Evolutionary conservation across 2,329 filamentous ascomycete species (phyloP), one percentile per base, ranked within the genome.

Genomic region (Raffaelea ambrosiae): DNA sequence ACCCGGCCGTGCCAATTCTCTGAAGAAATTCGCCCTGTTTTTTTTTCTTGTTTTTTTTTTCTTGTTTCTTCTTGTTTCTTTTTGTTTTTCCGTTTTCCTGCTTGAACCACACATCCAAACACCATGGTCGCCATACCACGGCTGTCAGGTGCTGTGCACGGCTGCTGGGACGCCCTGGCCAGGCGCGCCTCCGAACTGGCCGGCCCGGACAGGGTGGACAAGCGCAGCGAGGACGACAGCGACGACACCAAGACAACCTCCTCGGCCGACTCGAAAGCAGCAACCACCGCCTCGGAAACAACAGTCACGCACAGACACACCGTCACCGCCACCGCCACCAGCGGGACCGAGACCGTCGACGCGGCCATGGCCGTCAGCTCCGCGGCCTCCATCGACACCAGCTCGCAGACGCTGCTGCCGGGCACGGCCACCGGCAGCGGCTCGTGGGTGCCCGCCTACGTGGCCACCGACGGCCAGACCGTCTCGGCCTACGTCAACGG

Each of bases 51-150:
- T 23, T 9, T 10, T 18, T 5, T 19, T 31, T 18, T 10, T 19
- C 14, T 5, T 8, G 4, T 43, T 43, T 13, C 13, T 43, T 2
- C 18, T 18, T 33, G 18, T 3, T n/a, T 13, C 35, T 36, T 21
- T 43, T 18, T 33, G 9, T 26, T 11, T 43, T 43, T 33, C 5
- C 35, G 5, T 26, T 13, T 9, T 20, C 26, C 5, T 19, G 14
- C 23, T 18, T 4, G 4, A 4, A 5, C 5, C 8, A 11, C 20
- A 19, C 43, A 38, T 31, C 13, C 7, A 9, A 7, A n/a, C n/a
- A 44, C 29, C 39, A 53, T 53, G 53, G 51, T 51, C 10, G 51
- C 49, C 42, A 51, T 53, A 16, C 41, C 19, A 7, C 40, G 35
- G 11, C 36, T 50, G 40, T n/a, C 38, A 3, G 48, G 23, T 22